These are phyloP conservation scores for Friedmanniomyces endolithicus DNA, from an alignment of 495 filamentous ascomycete species.

Conservation along the genomic window DNA sequence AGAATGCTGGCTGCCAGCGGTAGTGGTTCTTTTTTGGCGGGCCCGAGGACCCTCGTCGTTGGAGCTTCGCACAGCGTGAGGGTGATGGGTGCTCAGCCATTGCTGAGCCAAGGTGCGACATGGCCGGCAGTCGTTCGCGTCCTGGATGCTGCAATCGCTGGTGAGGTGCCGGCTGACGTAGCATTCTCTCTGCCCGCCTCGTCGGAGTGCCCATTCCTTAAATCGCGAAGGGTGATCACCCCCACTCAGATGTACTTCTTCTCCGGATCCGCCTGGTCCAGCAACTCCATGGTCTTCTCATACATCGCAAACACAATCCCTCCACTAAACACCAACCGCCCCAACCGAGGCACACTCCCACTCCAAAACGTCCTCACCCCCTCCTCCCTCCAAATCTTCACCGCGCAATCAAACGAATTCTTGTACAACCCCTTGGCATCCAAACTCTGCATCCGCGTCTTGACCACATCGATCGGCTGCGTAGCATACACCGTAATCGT, in stretches of 20 bases:
- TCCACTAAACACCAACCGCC: conserved; percentile 69
- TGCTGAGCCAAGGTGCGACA: too few relatives aligned
- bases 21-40: too few relatives aligned
- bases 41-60: too few relatives aligned
- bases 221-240: neutral
- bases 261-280: conserved; percentile 73
- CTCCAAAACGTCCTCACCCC: conserved; percentile 87
- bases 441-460: conserved; percentile 95
- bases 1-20: too few relatives aligned
- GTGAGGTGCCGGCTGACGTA: too few relatives aligned
- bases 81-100: too few relatives aligned
- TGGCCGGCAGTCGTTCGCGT: too few relatives aligned
- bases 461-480: conserved; percentile 89
- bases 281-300: conserved; percentile 87
- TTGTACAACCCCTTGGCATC: conserved; percentile 73
- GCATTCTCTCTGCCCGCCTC: too few relatives aligned
- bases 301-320: conserved; percentile 99
- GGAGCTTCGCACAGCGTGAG: too few relatives aligned
- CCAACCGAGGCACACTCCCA: conserved; percentile 76
- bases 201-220: too few relatives aligned
- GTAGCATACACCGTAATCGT: conserved; percentile 83
- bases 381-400: conserved; percentile 75
- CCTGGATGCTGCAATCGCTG: too few relatives aligned
- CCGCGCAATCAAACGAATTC: conserved; percentile 78
- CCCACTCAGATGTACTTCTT: conserved; percentile 57